These are phyloP conservation scores for Karstenula rhodostoma DNA, from an alignment of 2,329 filamentous ascomycete genomes.

Conservation along the genomic window DNA sequence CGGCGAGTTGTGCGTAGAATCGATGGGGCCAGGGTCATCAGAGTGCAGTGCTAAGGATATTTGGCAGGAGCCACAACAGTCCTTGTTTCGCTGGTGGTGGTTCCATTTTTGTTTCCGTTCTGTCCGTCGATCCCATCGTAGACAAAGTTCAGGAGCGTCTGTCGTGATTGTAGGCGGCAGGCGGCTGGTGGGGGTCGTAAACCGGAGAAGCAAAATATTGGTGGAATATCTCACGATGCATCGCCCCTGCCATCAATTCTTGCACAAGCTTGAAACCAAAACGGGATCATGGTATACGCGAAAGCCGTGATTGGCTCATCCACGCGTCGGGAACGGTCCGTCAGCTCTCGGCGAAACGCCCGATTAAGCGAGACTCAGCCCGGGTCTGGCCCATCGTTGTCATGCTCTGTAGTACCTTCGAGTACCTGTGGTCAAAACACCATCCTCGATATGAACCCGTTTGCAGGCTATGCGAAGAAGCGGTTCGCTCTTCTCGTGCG, in stretches of 20 bases:
- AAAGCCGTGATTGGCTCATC: conserved; percentile 16
- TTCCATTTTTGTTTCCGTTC: conserved; percentile 1
- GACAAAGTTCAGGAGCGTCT: conserved; percentile 11
- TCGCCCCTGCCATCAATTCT: conserved; percentile 18
- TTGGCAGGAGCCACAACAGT: background rate
- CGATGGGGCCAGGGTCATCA: no score
- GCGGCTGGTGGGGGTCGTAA: conserved; percentile 7
- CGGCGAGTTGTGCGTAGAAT: background rate
- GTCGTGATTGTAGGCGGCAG: conserved; percentile 12
- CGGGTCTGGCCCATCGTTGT: background rate
- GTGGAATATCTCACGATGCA: conserved; percentile 20
- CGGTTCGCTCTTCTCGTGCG: background rate
- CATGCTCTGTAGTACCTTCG: no score
- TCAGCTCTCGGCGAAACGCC: conserved; percentile 18
- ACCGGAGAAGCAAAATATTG: conserved; percentile 14
- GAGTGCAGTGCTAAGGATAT: background rate
- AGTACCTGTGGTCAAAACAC: background rate
- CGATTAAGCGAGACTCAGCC: conserved; percentile 6
- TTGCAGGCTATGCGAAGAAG: background rate
- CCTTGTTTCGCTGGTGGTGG: conserved; percentile 1
- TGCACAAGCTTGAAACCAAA: conserved; percentile 16
- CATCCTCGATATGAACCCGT: background rate
- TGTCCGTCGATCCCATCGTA: conserved; percentile 4
- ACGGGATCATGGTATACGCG: conserved; percentile 8
- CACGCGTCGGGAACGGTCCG: conserved; percentile 3